These are phyloP conservation scores for Pleurotus salmoneostramineus DNA, from an alignment of 768 basidiomycete species.

Conservation along the genomic window DNA sequence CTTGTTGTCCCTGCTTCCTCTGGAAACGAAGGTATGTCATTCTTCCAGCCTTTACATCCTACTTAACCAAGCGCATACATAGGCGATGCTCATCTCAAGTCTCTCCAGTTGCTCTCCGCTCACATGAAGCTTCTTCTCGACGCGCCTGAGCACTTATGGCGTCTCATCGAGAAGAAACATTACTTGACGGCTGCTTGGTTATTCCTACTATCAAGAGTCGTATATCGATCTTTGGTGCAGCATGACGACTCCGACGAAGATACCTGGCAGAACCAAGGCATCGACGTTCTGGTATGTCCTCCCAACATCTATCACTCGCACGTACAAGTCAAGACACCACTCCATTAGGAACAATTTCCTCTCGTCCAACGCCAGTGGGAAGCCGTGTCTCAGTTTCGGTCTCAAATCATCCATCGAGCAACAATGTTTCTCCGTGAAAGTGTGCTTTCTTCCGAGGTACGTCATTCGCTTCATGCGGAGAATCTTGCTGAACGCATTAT, in stretches of 20 bases:
- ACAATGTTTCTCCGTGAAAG: slow-evolving; percentile 72
- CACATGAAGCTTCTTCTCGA: slow-evolving; percentile 91
- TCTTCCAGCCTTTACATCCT: too few species aligned
- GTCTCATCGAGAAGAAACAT: slow-evolving; percentile 73
- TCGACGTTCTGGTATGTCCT: slow-evolving; percentile 56
- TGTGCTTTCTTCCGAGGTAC: slow-evolving; percentile 48
- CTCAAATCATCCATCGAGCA: slow-evolving; percentile 88
- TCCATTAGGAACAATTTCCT: slow-evolving; percentile 74
- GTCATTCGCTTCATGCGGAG: slow-evolving; percentile 10
- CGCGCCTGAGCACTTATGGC: slow-evolving; percentile 89
- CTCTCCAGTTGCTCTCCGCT: slow-evolving; percentile 74
- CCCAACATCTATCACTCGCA: neutral
- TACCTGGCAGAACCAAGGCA: slow-evolving; percentile 52
- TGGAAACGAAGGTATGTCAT: slow-evolving; percentile 36
- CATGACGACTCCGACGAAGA: slow-evolving; percentile 65
- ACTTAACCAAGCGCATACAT: neutral
- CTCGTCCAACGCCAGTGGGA: slow-evolving; percentile 94
- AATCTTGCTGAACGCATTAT: slow-evolving; percentile 1
- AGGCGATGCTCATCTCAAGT: slow-evolving; percentile 63
- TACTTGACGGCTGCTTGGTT: slow-evolving; percentile 86
- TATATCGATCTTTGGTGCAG: slow-evolving; percentile 68
- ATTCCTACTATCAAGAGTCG: slow-evolving; percentile 81
- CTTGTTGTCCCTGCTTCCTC: slow-evolving; percentile 35
- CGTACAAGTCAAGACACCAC: neutral
- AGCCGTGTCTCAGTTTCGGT: slow-evolving; percentile 76